Evolutionary conservation across 768 basidiomycete genomes (phyloP).

Genomic region (Kwoniella dendrophila): DNA sequence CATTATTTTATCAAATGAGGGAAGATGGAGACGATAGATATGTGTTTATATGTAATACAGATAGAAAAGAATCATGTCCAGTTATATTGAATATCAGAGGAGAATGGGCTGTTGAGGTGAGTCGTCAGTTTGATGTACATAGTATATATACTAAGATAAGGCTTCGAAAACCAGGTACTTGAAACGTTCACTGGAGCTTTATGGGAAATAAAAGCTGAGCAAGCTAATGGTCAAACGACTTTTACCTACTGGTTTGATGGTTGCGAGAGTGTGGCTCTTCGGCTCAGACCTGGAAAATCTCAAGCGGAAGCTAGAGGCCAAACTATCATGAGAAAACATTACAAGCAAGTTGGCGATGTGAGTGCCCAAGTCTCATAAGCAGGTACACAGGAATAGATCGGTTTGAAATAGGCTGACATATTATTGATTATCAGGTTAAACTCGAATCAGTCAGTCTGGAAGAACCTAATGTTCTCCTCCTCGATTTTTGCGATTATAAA

Average conservation of each 20-base stretch:
- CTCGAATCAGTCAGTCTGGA: conserved; percentile 24
- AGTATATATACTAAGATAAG: background rate
- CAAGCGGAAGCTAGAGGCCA: conserved; percentile 4
- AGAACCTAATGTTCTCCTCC: conserved; percentile 41
- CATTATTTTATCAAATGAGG: conserved; percentile 38
- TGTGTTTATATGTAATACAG: conserved; percentile 41
- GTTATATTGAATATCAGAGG: conserved; percentile 23
- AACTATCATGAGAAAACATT: conserved; percentile 22
- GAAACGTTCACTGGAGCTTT: conserved; percentile 24
- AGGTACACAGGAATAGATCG: too few relatives aligned
- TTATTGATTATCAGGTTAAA: conserved; percentile 12
- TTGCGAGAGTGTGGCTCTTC: conserved; percentile 28
- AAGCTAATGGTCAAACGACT: conserved; percentile 22
- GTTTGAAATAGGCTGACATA: too few relatives aligned
- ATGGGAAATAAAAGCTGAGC: conserved; percentile 20
- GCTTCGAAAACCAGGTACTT: conserved; percentile 15
- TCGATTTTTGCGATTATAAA: conserved; percentile 31
- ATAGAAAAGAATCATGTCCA: conserved; percentile 30
- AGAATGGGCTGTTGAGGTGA: conserved; percentile 23
- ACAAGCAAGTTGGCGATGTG: conserved; percentile 30
- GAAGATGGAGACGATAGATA: conserved; percentile 32
- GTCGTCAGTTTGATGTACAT: background rate
- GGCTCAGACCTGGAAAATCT: conserved; percentile 14
- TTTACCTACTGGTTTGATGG: conserved; percentile 38
- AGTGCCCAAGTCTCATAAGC: too few relatives aligned